A percentile compares a stretch with the other conserved stretches of the same genome.
Conservation (phyloP, 352 stramenopile species). For the Plasmopara muralis region DNA sequence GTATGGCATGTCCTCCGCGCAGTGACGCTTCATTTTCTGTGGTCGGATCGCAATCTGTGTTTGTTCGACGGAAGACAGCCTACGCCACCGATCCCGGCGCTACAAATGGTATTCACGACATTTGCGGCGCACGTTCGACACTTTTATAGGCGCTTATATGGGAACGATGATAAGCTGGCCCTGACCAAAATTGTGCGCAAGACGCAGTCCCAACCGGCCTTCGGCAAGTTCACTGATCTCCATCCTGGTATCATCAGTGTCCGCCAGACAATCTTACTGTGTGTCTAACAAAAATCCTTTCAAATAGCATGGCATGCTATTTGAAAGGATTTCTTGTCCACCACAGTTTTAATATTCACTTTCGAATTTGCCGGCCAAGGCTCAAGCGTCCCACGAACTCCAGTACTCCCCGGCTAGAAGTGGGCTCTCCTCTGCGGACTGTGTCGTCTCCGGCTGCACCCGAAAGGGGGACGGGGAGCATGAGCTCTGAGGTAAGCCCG, state of each 20-base stretch:
- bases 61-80: background rate
- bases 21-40: background rate
- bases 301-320: no score
- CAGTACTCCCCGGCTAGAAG: no score
- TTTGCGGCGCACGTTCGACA: background rate
- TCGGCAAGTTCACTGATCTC: background rate
- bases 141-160: background rate
- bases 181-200: background rate
- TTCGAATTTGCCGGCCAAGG: no score
- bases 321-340: no score
- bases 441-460: no score
- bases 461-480: no score
- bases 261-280: no score
- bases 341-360: no score
- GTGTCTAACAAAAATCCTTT: no score
- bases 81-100: background rate
- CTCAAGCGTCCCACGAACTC: no score
- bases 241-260: background rate
- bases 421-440: no score
- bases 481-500: no score
- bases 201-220: background rate
- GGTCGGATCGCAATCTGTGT: background rate
- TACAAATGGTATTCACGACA: background rate
- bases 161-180: background rate
- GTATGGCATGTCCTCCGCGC: background rate